Base-by-base conservation (phyloP, 2,329 filamentous ascomycete genomes). In the Nemania abortiva region DNA sequence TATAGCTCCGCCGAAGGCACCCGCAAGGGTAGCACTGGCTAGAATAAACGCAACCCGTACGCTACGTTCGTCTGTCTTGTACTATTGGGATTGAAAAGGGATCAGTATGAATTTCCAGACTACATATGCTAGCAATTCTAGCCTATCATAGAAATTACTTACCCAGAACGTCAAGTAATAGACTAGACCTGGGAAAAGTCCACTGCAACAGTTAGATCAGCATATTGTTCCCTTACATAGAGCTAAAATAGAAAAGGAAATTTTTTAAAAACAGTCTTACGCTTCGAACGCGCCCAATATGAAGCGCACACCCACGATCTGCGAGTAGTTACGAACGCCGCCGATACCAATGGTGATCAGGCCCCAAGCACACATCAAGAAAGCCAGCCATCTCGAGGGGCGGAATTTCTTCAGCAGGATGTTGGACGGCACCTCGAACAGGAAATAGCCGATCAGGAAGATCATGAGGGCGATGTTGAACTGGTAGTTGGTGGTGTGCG, bases 1-100 rank as follows among this genome's bases (percentile, higher is more conserved):
- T 6, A 95, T 87, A 1, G 92, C 85, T 3, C 92, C 92, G n/a
- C 92, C 91, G 72, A 89, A 93, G 15, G 92, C 92, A 6, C 92
- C 92, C 0, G 91, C 90, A 0, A 93, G 83, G 0, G 92, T 91
- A 0, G 91, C 89, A 18, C 85, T 88, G 18, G 90, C 88, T 66
- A 94, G 90, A 1, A 94, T 87, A 68, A 92, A 89, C 2, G 90
- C 90, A 1, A 93, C 89, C 4, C 92, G 86, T n/a, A 93, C 80
- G 24, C 90, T 91, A 3, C 92, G 85, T 79, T 94, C 91, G 20
- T 88, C 85, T 72, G 89, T 88, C 53, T 86, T 89, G 78, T 94
- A 94, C 85, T 78, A 52, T 52, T 11, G 3, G 22, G 22, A 6
- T 15, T 6, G 11, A 6, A 55, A 34, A 2, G 29, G 27, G 27